Base-by-base conservation (phyloP, 441 rosid species). In the Mallotus repandus region DNA sequence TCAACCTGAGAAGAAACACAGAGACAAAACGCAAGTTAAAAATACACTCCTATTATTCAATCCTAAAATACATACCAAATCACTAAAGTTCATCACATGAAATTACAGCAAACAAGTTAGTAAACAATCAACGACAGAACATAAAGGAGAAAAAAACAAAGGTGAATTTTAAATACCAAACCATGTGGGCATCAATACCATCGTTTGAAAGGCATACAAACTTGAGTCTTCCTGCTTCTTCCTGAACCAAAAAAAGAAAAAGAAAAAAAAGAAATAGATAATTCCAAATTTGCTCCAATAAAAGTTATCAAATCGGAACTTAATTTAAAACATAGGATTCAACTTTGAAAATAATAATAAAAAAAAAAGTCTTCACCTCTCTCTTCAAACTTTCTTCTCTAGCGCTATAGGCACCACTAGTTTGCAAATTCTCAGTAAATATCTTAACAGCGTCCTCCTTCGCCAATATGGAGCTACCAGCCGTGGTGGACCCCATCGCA, bases 381-480 rank as follows among this genome's bases (percentile, higher is more conserved):
- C 89, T 82, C 79, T 89, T 96, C 83, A 96, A 83, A 79, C 78
- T 78, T 82, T 94, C 99, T 84, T 96, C 99, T 84, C 99, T 87
- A 1, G 98, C 97, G 76, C 91, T 89, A 80, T 96, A 96, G 78
- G 99, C 99, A 6, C 99, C 98, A 67, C 96, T 91, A 7, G 98
- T 90, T 90, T 96, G 99, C 64, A 92, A 72, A 84, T 94, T 92
- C 80, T 94, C 99, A 0, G 98, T 88, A 81, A 92, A 84, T 79
- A 91, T 86, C 89, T 92, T 91, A 73, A 83, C 88, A 16, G 88
- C 80, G 60, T 91, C 99, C 80, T 94, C 98, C 83, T 89, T 96
- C 6, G 81, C 94, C 5, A 87, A 71, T 13, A 75, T 62, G 9
- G 92, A 83, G 82, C 82, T 77, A 13, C 86, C 90, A 9, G 71